Conservation (phyloP, 768 basidiomycete genomes). For the Lactarius akahatsu region DNA sequence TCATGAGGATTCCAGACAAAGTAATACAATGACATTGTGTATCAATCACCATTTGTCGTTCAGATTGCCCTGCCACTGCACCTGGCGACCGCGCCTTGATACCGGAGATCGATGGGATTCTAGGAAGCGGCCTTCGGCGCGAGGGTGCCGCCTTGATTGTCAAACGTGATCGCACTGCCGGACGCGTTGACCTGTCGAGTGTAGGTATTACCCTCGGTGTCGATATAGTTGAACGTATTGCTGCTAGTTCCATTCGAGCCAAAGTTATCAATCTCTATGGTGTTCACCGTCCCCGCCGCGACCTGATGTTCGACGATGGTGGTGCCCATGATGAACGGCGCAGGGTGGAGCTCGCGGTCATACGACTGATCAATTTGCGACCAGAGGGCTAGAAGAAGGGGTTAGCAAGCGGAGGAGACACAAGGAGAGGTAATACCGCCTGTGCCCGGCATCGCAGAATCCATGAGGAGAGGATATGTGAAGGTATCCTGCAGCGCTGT, state of each 20-base stretch:
- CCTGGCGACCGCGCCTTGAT: neutral
- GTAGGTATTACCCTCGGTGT: constrained; percentile 38
- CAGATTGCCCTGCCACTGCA: too few species aligned
- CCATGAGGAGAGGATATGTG: constrained; percentile 42
- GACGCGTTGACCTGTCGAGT: constrained; percentile 57
- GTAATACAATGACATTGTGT: constrained; percentile 4
- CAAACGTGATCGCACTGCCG: constrained; percentile 58
- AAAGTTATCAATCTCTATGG: constrained; percentile 46
- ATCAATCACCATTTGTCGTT: too few species aligned
- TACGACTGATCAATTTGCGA: constrained; percentile 66
- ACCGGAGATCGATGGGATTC: neutral
- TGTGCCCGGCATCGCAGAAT: constrained; percentile 37
- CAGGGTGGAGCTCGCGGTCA: constrained; percentile 54
- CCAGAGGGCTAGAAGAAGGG: constrained; percentile 40
- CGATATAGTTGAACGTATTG: constrained; percentile 64
- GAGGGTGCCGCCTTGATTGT: constrained; percentile 55
- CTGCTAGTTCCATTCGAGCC: constrained; percentile 65
- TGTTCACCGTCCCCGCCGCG: constrained; percentile 50
- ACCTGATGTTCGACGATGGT: constrained; percentile 59
- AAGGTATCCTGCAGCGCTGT: constrained; percentile 49
- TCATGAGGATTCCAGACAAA: neutral
- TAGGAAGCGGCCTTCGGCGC: constrained; percentile 31
- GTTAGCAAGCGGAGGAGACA: neutral
- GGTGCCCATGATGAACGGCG: constrained; percentile 57
- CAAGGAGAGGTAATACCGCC: constrained; percentile 29